phyloP scores from a whole-genome alignment of 768 basidiomycete species.

The Russula virescens region DNA sequence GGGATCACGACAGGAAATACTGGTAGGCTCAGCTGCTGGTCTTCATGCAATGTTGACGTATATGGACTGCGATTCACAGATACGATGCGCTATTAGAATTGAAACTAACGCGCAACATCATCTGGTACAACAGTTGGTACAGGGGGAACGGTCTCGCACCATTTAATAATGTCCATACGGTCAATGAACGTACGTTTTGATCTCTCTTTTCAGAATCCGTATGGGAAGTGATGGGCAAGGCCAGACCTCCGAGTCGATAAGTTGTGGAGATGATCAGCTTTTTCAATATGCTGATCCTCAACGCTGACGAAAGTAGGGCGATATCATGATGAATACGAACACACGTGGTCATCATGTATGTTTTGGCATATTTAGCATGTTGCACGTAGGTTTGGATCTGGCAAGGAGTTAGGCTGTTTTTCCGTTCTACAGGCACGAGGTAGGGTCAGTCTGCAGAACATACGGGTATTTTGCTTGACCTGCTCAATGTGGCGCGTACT shows the following conservation, averaged over 20 bases:
- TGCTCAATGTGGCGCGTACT: too few species aligned
- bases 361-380: too few species aligned
- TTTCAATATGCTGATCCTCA: constrained; percentile 58
- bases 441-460: too few species aligned
- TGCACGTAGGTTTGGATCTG: too few species aligned
- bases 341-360: too few species aligned
- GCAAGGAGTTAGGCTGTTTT: too few species aligned
- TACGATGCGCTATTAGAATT: constrained; percentile 20
- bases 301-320: constrained; percentile 47
- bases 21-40: too few species aligned
- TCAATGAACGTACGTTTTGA: constrained; percentile 39
- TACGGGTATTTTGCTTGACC: too few species aligned
- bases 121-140: constrained; percentile 24
- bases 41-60: too few species aligned
- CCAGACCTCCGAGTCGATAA: constrained; percentile 45
- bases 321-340: not conserved
- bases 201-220: not conserved
- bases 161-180: constrained; percentile 50
- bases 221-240: not conserved
- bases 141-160: not conserved
- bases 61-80: too few species aligned
- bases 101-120: constrained; percentile 19
- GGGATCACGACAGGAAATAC: too few species aligned
- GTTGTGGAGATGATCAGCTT: constrained; percentile 61
- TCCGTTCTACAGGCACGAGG: too few species aligned